Conservation (phyloP, 2,329 filamentous ascomycete species). For the Cephalotrichum gorgonifer region DNA sequence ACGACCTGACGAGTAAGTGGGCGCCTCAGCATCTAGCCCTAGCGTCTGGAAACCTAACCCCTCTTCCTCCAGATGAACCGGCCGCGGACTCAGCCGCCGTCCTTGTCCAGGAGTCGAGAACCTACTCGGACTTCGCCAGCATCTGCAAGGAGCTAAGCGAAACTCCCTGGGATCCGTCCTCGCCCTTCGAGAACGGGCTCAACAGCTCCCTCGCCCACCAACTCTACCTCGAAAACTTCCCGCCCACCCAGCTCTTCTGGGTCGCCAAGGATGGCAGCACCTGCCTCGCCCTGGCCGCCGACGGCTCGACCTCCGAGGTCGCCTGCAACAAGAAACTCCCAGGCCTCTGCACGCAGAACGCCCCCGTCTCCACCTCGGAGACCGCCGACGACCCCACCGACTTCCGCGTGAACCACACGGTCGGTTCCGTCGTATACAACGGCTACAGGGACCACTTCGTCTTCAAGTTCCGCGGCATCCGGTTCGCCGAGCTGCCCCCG, state of each 20-base stretch:
- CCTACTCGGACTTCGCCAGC: neutral
- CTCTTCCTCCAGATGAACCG: neutral
- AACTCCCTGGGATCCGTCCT: neutral
- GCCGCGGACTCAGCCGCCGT: constrained; percentile 1
- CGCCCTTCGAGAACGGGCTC: neutral
- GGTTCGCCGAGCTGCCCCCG: constrained; percentile 14
- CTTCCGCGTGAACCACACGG: constrained; percentile 15
- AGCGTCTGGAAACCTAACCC: neutral
- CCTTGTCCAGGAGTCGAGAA: constrained; percentile 1
- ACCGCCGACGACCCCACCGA: constrained; percentile 11
- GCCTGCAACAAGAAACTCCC: constrained; percentile 12
- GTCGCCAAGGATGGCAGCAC: neutral
- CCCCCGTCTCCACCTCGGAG: constrained; percentile 13
- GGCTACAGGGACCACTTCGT: constrained; percentile 21
- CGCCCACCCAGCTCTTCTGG: constrained; percentile 1
- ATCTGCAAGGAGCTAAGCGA: neutral
- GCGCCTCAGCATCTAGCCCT: neutral
- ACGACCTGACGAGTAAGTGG: constrained; percentile 5
- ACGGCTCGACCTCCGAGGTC: neutral
- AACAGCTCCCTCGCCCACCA: constrained; percentile 7
- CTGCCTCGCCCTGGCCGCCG: neutral
- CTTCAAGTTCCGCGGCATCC: constrained; percentile 22
- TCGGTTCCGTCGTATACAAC: constrained; percentile 12
- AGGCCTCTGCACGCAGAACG: constrained; percentile 19
- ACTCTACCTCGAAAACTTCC: constrained; percentile 1